A percentile compares a stretch with the other conserved stretches of the same genome.
phyloP scores from a whole-genome alignment of 2,329 filamentous ascomycete genomes.

The Aspergillus novofumigatus region DNA sequence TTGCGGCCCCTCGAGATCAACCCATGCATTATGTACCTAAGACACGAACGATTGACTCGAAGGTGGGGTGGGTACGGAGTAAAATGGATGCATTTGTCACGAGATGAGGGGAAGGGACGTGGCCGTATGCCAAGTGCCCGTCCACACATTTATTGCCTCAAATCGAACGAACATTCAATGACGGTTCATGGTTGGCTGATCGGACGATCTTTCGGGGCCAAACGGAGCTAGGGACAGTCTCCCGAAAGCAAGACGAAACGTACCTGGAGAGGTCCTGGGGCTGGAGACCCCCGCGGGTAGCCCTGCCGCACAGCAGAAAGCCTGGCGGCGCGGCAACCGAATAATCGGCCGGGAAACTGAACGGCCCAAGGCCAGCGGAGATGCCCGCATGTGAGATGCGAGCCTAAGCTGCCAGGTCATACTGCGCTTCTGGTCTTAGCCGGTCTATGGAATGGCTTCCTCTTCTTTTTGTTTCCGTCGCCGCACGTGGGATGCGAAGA shows the following conservation, averaged over 20 bases:
- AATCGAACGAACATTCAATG: background rate
- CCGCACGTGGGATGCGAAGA: background rate
- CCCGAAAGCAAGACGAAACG: constrained; percentile 5
- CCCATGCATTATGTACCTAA: background rate
- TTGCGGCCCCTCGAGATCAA: background rate
- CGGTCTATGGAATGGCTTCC: constrained; percentile 2
- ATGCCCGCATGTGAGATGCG: constrained; percentile 26
- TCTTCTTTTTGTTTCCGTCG: background rate
- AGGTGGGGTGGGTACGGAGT: background rate
- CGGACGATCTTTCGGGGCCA: background rate
- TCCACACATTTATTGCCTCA: background rate
- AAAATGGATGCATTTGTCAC: constrained; percentile 4
- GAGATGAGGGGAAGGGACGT: constrained; percentile 7
- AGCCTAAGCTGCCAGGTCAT: constrained; percentile 32
- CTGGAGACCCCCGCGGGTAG: constrained; percentile 10
- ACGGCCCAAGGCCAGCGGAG: constrained; percentile 22
- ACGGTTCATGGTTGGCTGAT: background rate
- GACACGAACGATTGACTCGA: background rate
- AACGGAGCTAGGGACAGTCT: constrained; percentile 5
- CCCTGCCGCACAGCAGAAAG: constrained; percentile 8
- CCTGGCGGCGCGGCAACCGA: constrained; percentile 20
- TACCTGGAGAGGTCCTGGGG: constrained; percentile 19
- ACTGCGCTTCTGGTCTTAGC: background rate
- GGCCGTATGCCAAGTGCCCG: constrained; percentile 7
- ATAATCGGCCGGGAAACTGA: constrained; percentile 28